Percentiles rank a stretch among this genome's conserved stretches.
Conservation (phyloP, 2,329 filamentous ascomycete genomes). For the Penicillium hordei region DNA sequence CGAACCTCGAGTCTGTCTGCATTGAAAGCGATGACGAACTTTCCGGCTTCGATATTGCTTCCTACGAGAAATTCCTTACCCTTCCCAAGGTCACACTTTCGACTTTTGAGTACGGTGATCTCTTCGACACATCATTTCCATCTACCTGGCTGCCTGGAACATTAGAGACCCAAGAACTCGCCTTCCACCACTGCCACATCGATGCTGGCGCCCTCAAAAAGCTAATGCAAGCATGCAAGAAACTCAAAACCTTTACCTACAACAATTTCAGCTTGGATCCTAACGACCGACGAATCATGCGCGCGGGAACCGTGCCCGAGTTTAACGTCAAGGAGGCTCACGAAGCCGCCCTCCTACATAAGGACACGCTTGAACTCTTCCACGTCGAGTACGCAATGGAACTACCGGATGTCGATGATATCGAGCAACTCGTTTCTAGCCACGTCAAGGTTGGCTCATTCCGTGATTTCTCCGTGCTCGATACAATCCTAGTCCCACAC, state of each 20-base stretch:
- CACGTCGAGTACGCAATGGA: conserved; percentile 13
- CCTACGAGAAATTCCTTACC: conserved; percentile 13
- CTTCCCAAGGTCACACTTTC: conserved; percentile 8
- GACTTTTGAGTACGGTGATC: conserved; percentile 17
- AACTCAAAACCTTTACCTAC: conserved; percentile 12
- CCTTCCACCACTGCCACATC: conserved; percentile 2
- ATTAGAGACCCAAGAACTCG: neutral
- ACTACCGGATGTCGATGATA: neutral
- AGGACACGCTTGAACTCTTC: conserved; percentile 19
- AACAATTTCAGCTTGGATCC: conserved; percentile 10
- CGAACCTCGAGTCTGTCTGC: conserved; percentile 14
- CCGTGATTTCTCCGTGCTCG: conserved; percentile 21
- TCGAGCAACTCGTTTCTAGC: conserved; percentile 5
- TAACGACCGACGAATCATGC: neutral
- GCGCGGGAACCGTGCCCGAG: neutral
- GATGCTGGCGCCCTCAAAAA: conserved; percentile 3
- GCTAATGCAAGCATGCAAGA: conserved; percentile 7
- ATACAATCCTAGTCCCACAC: conserved; percentile 18
- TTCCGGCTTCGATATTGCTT: conserved; percentile 10
- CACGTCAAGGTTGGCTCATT: conserved; percentile 21
- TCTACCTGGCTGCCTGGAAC: conserved; percentile 2
- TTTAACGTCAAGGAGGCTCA: conserved; percentile 19
- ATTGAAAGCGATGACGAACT: conserved; percentile 5
- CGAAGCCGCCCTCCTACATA: conserved; percentile 21
- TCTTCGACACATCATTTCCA: conserved; percentile 11